Evolutionary conservation across 768 basidiomycete genomes (phyloP).

Genomic region (Chiua virens): DNA sequence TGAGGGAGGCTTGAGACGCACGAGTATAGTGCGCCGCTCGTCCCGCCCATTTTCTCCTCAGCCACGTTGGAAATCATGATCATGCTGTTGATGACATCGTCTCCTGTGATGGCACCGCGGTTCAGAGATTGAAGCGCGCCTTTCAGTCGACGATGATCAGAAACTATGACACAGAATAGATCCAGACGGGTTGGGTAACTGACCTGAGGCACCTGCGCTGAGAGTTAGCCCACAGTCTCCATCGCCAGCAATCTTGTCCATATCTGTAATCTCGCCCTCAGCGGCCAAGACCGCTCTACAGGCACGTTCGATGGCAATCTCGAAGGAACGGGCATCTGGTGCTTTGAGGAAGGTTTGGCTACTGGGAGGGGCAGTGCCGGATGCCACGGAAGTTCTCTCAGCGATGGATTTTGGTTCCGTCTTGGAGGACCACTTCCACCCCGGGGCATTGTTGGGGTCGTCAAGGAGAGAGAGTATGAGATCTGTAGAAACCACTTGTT

Average conservation of each 20-base stretch:
- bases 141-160: conserved; percentile 24
- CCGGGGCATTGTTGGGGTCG: conserved; percentile 64
- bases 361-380: conserved; percentile 7
- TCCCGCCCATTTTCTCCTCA: conserved; percentile 88
- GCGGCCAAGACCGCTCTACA: conserved; percentile 68
- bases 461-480: conserved; percentile 69
- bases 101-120: conserved; percentile 55
- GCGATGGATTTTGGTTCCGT: conserved; percentile 35
- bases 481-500: conserved; percentile 37
- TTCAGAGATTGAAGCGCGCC: conserved; percentile 61
- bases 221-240: conserved; percentile 75
- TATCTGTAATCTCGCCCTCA: conserved; percentile 86
- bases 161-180: background rate
- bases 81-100: conserved; percentile 63
- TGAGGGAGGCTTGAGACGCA: conserved; percentile 38
- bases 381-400: conserved; percentile 8
- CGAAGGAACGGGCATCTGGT: conserved; percentile 52
- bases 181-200: conserved; percentile 4
- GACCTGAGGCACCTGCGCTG: conserved; percentile 74
- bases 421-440: conserved; percentile 80
- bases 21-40: conserved; percentile 90
- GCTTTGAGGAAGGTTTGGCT: conserved; percentile 31
- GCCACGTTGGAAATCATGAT: conserved; percentile 71
- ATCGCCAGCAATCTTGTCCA: conserved; percentile 92
- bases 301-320: conserved; percentile 53